Base-by-base conservation (phyloP, 345 rosid species). In the Eucalyptus caleyi region DNA sequence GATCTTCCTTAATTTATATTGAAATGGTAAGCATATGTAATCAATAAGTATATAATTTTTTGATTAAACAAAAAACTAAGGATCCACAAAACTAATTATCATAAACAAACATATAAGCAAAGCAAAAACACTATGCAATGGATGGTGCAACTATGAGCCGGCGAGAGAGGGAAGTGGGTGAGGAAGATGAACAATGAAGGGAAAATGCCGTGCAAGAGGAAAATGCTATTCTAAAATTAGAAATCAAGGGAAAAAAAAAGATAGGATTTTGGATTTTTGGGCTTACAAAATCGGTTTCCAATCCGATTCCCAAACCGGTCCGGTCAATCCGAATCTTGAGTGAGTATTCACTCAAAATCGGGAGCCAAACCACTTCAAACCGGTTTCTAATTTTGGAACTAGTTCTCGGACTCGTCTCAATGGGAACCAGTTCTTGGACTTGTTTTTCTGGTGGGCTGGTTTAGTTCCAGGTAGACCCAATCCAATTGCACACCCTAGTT, bases 151-250 rank as follows among this genome's bases (percentile, higher is more conserved):
- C 11, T 0, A 0, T 53, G 59, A 53, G 26, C 1, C 0, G 0
- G 1, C 0, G 1, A 53, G 5, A 0, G 59, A 3, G 24, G 24
- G 5, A 53, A 53, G 59, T 0, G 5, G 21, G 26, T 0, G 0
- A 53, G 26, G 11, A 53, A 53, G 11, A 53, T 1, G 26, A 53
- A 53, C 0, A 1, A 2, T 2, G 1, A 53, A 19, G 24, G 56
- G 24, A 0, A 51, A 53, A 53, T 19, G 2, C 24, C 5, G 1
- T 53, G 24, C 56, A 53, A 53, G 24, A 53, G 24, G 56, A 53
- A 19, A 19, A 53, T 10, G 56, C 56, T 53, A 8, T 53, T 53
- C 10, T 53, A 53, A 53, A 53, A 19, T 53, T 18, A 19, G 24
- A 53, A 53, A 8, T 53, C 24, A 53, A 0, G 10, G 56, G 2